phyloP scores from a whole-genome alignment of 257 asterid genomes.

The Coffea canephora region DNA sequence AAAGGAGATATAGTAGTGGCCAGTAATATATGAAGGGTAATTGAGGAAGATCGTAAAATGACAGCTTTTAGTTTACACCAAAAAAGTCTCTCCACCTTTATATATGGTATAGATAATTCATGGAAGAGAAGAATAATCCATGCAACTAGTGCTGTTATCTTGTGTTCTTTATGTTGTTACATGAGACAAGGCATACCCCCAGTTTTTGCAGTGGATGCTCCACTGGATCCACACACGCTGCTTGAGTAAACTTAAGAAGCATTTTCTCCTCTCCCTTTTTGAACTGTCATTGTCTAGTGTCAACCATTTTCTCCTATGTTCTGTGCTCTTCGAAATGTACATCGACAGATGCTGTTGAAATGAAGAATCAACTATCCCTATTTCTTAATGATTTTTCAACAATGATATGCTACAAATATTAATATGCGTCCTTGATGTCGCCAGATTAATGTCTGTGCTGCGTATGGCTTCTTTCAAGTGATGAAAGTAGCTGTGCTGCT shows the following conservation, averaged over 20 bases:
- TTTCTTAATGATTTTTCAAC: conserved; percentile 1
- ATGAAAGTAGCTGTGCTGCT: neutral
- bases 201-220: neutral
- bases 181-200: neutral
- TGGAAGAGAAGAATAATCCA: no score
- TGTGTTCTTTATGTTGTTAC: neutral
- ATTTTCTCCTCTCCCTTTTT: no score
- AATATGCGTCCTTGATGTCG: neutral
- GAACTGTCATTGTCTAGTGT: no score
- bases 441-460: neutral
- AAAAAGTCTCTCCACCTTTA: no score
- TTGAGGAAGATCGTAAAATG: no score
- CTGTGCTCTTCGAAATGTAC: neutral
- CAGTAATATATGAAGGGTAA: no score
- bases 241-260: no score
- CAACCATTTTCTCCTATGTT: neutral
- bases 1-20: no score
- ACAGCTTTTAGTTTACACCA: no score
- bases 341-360: neutral
- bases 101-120: no score
- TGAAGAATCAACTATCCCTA: neutral
- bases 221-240: neutral
- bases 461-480: neutral
- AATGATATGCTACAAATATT: neutral
- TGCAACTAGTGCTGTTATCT: neutral